A percentile compares a stretch with the other conserved stretches of the same genome.
Evolutionary conservation across 2,329 filamentous ascomycete species (phyloP).

Genomic region (Tolypocladium endophyticum): DNA sequence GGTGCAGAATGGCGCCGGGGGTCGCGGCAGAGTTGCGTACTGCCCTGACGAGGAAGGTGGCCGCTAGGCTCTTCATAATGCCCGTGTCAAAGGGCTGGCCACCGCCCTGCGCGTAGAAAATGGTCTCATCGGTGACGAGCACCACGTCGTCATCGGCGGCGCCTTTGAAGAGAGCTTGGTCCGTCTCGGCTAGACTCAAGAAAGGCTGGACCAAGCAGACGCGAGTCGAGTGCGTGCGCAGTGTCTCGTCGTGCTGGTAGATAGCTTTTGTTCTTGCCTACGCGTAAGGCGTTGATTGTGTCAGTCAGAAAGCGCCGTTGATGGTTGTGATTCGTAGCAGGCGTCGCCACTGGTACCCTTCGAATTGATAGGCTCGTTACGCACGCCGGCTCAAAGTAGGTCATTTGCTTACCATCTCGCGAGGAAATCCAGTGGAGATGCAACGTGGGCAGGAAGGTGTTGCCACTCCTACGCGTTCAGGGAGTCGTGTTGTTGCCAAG

Average conservation of each 20-base stretch:
- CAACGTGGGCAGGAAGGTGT: background rate
- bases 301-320: background rate
- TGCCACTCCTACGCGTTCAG: background rate
- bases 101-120: constrained; percentile 65
- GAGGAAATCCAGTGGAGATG: background rate
- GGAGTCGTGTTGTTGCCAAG: background rate
- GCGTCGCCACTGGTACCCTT: too few species aligned
- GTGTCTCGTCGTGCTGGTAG: background rate
- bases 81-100: constrained; percentile 61
- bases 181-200: constrained; percentile 34
- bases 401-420: background rate
- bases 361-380: background rate
- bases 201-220: constrained; percentile 38
- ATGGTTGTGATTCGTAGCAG: background rate
- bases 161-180: constrained; percentile 47
- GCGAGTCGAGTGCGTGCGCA: background rate
- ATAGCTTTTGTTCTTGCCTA: background rate
- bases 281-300: background rate
- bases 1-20: background rate
- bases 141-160: constrained; percentile 38
- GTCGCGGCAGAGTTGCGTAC: background rate
- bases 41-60: background rate
- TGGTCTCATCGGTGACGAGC: constrained; percentile 49
- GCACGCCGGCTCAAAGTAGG: background rate
- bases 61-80: constrained; percentile 38